phyloP scores from a whole-genome alignment of 73 alveolate species.

The Breviolum minutum region DNA sequence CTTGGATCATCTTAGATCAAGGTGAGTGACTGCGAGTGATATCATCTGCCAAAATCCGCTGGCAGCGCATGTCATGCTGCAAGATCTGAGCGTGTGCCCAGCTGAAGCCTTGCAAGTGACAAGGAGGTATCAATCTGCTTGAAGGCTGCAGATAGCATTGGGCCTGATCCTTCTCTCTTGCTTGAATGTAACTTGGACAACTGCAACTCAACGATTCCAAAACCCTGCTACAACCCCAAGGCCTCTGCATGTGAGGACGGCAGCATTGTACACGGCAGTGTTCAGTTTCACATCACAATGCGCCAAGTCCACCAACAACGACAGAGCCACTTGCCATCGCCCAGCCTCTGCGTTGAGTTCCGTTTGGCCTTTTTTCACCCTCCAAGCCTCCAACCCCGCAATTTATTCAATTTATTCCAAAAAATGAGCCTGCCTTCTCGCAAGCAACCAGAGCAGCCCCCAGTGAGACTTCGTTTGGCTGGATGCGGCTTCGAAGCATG shows the following conservation, averaged over 20 bases:
- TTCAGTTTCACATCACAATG: neutral
- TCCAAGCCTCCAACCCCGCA: neutral
- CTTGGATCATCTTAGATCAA: neutral
- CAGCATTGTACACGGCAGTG: conserved; percentile 32
- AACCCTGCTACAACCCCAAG: neutral
- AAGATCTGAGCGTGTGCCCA: neutral
- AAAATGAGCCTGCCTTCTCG: neutral
- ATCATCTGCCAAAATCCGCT: neutral
- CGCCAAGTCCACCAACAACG: neutral
- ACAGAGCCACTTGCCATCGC: conserved; percentile 22
- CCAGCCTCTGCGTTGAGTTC: neutral
- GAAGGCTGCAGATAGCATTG: too few relatives aligned
- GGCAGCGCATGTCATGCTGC: conserved; percentile 16
- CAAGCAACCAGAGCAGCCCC: conserved; percentile 27
- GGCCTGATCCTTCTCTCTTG: too few relatives aligned
- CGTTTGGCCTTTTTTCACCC: neutral
- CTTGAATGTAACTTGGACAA: too few relatives aligned
- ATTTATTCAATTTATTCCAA: too few relatives aligned
- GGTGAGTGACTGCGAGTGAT: neutral
- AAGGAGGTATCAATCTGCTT: too few relatives aligned
- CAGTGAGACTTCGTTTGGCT: neutral
- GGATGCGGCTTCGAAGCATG: neutral
- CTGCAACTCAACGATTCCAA: neutral
- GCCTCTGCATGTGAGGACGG: conserved; percentile 20
- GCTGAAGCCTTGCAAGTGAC: neutral